Percentiles rank a stretch among this genome's conserved stretches.
phyloP scores from a whole-genome alignment of 371 early-diverging fungal species.

The Mucor piriformis region DNA sequence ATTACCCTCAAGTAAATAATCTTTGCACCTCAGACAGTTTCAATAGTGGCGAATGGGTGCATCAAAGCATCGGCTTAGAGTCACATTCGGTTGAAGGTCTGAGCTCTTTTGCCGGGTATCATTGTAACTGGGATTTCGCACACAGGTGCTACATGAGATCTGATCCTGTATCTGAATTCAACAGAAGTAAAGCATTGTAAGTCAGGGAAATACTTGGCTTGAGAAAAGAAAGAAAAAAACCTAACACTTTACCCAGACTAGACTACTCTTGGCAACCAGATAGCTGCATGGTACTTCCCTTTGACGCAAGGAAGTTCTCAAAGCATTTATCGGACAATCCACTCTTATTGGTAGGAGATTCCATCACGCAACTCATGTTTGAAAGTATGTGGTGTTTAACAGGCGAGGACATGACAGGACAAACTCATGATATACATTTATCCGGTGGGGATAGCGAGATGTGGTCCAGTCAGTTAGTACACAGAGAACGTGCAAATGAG shows the following conservation, averaged over 20 bases:
- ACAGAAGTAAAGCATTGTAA: conserved; percentile 43
- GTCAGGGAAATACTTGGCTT: no score
- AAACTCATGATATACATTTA: conserved; percentile 14
- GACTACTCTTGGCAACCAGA: conserved; percentile 41
- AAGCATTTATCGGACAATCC: conserved; percentile 38
- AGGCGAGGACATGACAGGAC: conserved; percentile 28
- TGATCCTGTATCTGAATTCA: conserved; percentile 24
- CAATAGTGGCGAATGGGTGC: conserved; percentile 39
- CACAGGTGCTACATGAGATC: conserved; percentile 41
- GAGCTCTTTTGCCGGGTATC: conserved; percentile 28
- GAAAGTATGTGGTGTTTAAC: conserved; percentile 47
- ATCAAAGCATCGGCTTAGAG: conserved; percentile 20
- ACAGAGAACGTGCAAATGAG: conserved; percentile 7
- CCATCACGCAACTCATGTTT: conserved; percentile 49
- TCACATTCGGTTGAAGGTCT: conserved; percentile 26
- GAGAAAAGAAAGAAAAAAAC: neutral
- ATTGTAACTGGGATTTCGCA: conserved; percentile 34
- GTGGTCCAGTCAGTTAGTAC: conserved; percentile 32
- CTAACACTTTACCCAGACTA: conserved; percentile 13
- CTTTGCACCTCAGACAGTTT: conserved; percentile 30
- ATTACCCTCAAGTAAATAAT: neutral
- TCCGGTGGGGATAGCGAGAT: conserved; percentile 35
- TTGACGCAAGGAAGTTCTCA: conserved; percentile 28
- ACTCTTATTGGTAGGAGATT: conserved; percentile 45
- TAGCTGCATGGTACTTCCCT: conserved; percentile 26